phyloP scores from a whole-genome alignment of 768 basidiomycete genomes.

The Termitomyces eurrhizus region DNA sequence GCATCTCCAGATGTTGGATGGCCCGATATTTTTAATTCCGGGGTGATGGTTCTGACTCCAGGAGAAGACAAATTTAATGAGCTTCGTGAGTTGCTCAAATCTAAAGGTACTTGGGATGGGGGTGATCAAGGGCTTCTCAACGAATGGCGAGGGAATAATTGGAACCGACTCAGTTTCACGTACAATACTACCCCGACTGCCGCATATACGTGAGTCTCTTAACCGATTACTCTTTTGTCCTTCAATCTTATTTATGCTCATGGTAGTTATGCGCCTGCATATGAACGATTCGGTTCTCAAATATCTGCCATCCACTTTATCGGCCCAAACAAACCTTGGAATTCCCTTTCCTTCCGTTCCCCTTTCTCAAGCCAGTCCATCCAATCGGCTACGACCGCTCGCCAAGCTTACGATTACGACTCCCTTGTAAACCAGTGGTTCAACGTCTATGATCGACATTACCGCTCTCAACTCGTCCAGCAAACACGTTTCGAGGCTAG shows the following conservation, averaged over 20 bases:
- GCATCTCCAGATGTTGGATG: conserved; percentile 97
- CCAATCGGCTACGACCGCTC: conserved; percentile 22
- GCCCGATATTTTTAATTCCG: conserved; percentile 99
- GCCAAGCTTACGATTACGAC: conserved; percentile 68
- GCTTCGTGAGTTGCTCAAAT: conserved; percentile 63
- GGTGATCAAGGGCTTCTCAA: conserved; percentile 98
- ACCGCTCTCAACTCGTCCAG: conserved; percentile 53
- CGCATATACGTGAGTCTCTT: conserved; percentile 79
- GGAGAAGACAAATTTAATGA: conserved; percentile 79
- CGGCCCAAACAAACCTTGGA: conserved; percentile 95
- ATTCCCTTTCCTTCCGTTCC: conserved; percentile 63
- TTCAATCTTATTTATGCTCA: conserved; percentile 22
- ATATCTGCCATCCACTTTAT: conserved; percentile 93
- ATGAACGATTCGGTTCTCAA: conserved; percentile 85
- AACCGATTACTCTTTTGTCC: conserved; percentile 18
- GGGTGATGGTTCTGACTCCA: conserved; percentile 85
- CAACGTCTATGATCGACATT: conserved; percentile 83
- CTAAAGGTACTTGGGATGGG: conserved; percentile 92
- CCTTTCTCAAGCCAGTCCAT: conserved; percentile 39
- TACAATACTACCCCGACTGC: conserved; percentile 99
- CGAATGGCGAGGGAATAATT: conserved; percentile 84
- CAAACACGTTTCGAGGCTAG: conserved; percentile 56
- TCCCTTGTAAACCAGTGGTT: conserved; percentile 91
- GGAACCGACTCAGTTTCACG: conserved; percentile 94
- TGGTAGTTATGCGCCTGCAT: conserved; percentile 90